Percentiles rank a stretch among this genome's conserved stretches.
These are phyloP conservation scores for Amphibolis antarctica DNA, from an alignment of 106 monocot genomes.

Conservation along the genomic window DNA sequence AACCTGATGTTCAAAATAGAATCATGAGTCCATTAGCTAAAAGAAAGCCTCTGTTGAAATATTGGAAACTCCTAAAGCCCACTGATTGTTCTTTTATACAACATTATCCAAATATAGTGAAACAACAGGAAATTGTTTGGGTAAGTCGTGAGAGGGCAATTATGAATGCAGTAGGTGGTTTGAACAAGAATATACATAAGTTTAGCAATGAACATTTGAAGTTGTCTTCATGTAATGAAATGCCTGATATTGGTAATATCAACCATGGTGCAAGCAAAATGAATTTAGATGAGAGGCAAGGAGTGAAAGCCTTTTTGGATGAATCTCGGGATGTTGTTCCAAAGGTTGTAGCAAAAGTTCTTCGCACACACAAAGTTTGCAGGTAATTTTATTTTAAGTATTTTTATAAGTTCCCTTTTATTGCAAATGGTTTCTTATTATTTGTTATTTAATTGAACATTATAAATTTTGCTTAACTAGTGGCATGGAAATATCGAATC, in stretches of 20 bases:
- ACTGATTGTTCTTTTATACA: conserved; percentile 42
- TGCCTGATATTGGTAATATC: conserved; percentile 8
- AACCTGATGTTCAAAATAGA: conserved; percentile 3
- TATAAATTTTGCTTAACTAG: too few species aligned
- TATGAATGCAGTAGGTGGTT: conserved; percentile 7
- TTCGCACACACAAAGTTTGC: conserved; percentile 36
- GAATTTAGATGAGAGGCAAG: conserved; percentile 3
- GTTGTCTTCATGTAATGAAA: conserved; percentile 6
- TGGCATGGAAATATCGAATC: too few species aligned
- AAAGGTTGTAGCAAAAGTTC: conserved; percentile 43
- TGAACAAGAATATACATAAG: conserved; percentile 3
- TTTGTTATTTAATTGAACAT: too few species aligned
- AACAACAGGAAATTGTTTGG: conserved; percentile 54
- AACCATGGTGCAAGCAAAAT: conserved; percentile 3
- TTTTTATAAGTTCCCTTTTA: too few species aligned
- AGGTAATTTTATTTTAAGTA: conserved; percentile 32
- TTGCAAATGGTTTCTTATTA: too few species aligned
- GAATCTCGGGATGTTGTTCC: conserved; percentile 44
- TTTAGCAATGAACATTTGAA: conserved; percentile 9
- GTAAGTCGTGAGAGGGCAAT: conserved; percentile 30
- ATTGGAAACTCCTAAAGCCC: conserved; percentile 68
- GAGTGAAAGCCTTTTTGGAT: conserved; percentile 21
- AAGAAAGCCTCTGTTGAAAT: conserved; percentile 28
- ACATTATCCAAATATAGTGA: conserved; percentile 39
- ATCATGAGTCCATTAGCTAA: conserved; percentile 41